These are phyloP conservation scores for Thelephora aurantiotincta DNA, from an alignment of 768 basidiomycete genomes.

Conservation along the genomic window DNA sequence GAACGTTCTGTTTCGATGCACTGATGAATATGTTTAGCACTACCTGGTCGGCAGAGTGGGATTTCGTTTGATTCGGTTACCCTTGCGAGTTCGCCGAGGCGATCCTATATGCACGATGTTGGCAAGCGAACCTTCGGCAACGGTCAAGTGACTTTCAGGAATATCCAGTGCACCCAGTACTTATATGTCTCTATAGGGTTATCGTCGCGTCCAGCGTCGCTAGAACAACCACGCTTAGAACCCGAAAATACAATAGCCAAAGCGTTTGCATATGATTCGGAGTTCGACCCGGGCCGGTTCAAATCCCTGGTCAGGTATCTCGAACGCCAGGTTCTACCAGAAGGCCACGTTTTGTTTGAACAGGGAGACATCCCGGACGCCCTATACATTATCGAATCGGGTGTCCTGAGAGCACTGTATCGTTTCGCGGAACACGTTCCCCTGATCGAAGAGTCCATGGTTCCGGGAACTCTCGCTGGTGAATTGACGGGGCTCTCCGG, in stretches of 20 bases:
- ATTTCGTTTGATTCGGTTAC: conserved; percentile 24
- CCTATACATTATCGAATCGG: conserved; percentile 80
- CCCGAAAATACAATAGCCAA: conserved; percentile 65
- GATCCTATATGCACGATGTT: conserved; percentile 52
- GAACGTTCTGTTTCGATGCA: conserved; percentile 1
- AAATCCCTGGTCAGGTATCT: conserved; percentile 59
- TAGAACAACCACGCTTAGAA: conserved; percentile 29
- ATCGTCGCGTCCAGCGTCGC: background rate
- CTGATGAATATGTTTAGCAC: conserved; percentile 19
- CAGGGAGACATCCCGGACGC: conserved; percentile 70
- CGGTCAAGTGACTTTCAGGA: conserved; percentile 23
- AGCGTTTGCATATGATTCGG: conserved; percentile 65
- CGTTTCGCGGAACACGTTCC: conserved; percentile 52
- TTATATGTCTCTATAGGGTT: background rate
- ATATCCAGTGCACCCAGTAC: background rate
- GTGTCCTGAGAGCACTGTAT: conserved; percentile 76
- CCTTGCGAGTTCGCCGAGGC: conserved; percentile 49
- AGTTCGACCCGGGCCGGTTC: conserved; percentile 42
- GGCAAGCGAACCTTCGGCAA: conserved; percentile 57
- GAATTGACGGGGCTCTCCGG: conserved; percentile 79
- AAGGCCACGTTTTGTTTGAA: conserved; percentile 56
- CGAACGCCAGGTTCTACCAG: conserved; percentile 38
- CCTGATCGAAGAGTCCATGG: conserved; percentile 80
- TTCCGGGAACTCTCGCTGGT: conserved; percentile 83
- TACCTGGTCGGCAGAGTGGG: conserved; percentile 44